These are phyloP conservation scores for Dictyostelium intermedium DNA, from an alignment of 78 protist genomes.

Conservation along the genomic window DNA sequence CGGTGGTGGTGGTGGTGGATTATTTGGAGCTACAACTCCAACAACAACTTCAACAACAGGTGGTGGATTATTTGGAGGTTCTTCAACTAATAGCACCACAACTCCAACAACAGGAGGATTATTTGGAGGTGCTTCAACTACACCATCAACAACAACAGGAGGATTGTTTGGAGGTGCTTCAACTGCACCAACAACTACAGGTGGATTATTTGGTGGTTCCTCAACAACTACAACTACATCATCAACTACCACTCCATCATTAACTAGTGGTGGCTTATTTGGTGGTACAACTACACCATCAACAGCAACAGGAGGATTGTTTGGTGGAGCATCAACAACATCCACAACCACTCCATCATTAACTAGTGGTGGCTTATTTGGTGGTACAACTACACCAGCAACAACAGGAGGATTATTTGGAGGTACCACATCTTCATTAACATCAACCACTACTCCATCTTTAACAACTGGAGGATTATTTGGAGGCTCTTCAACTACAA, in stretches of 20 bases:
- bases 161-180: neutral
- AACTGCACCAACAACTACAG: conserved; percentile 1
- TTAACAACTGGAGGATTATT: conserved; percentile 22
- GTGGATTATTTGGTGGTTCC: conserved; percentile 14
- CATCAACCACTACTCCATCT: neutral
- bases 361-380: conserved; percentile 28
- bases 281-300: neutral
- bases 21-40: conserved; percentile 32
- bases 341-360: neutral
- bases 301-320: conserved; percentile 25
- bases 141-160: conserved; percentile 12
- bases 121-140: neutral
- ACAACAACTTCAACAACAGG: neutral
- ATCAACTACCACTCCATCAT: neutral
- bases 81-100: neutral
- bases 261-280: neutral
- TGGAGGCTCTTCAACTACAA: no score
- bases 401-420: conserved; percentile 15
- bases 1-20: neutral
- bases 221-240: neutral
- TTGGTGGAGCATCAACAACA: neutral
- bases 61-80: conserved; percentile 49
- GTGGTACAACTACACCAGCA: conserved; percentile 16
- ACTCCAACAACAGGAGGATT: neutral
- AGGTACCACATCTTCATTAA: neutral